These are phyloP conservation scores for Verbascum thapsus DNA, from an alignment of 257 asterid genomes.

Conservation along the genomic window DNA sequence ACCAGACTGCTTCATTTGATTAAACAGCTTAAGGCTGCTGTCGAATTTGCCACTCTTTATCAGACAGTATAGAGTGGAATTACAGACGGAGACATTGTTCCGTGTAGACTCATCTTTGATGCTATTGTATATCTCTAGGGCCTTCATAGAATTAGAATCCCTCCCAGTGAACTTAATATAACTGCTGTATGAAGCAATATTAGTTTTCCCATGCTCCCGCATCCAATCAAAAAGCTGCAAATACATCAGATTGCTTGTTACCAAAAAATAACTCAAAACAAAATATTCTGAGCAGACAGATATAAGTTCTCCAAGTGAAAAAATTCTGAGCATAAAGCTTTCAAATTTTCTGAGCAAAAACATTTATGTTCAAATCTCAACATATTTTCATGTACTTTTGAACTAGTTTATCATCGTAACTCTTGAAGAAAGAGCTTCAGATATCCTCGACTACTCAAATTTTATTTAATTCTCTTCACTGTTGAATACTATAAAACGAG, in stretches of 20 bases:
- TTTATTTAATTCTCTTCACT: background rate
- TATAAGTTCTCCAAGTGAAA: too few relatives aligned
- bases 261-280: constrained; percentile 1
- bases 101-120: constrained; percentile 58
- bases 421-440: constrained; percentile 3
- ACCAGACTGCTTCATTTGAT: constrained; percentile 85
- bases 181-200: constrained; percentile 86
- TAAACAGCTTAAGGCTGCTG: constrained; percentile 74
- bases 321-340: constrained; percentile 4
- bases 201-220: constrained; percentile 74
- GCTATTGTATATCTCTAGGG: constrained; percentile 68
- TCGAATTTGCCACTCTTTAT: constrained; percentile 71
- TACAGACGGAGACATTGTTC: constrained; percentile 82
- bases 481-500: background rate
- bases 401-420: constrained; percentile 11
- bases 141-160: constrained; percentile 62
- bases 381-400: background rate
- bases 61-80: constrained; percentile 75
- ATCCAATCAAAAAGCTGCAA: constrained; percentile 97
- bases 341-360: background rate
- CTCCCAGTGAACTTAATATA: constrained; percentile 76
- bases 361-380: background rate
- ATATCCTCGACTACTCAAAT: background rate
- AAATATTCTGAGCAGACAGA: too few relatives aligned
- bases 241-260: constrained; percentile 25